Evolutionary conservation across 75 land plant species (phyloP), one percentile per base, ranked within the genome.

Genomic region (Pinus albicaulis): DNA sequence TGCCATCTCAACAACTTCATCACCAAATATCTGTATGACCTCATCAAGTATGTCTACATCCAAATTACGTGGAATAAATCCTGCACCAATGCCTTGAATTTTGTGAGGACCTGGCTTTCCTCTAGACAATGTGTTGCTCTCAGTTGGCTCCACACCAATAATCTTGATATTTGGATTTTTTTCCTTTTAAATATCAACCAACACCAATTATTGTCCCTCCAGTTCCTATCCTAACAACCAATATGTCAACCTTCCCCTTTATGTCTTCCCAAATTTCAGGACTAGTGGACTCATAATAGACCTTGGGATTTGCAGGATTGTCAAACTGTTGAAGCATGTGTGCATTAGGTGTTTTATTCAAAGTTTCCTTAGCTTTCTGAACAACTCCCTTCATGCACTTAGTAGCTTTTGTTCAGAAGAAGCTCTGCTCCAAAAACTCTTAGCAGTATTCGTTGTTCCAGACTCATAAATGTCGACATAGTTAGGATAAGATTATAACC

Each of bases 221-320:
- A 52, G 94, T 93, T 41, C 96, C 96, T 63, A 93, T 93, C 20
- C 96, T 94, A 34, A 89, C 83, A 80, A 93, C 84, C 79, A 93
- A 79, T 15, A 86, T 86, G 72, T 93, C 96, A 59, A 93, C 82
- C 72, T 91, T 93, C 17, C 97, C 97, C 22, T 71, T 78, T 34
- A 94, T 86, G 72, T 90, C 97, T 75, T 94, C 90, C 96, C 96
- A 93, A 56, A 93, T 93, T 80, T 93, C 96, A 69, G 96, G 96
- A 38, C 96, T 94, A 63, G 96, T 93, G 63, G 96, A 89, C 74
- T 93, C 94, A 84, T 79, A 91, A 76, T 93, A 94, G 44, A 48
- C 52, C 52, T 48, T 48, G 8, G 52, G 52, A 48, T 48, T 48
- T 7, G 52, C 52, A 48, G 52, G 52, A 48, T 48, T 48, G 52